Conservation (phyloP, 106 monocot species). For the Gastrodia elata region DNA sequence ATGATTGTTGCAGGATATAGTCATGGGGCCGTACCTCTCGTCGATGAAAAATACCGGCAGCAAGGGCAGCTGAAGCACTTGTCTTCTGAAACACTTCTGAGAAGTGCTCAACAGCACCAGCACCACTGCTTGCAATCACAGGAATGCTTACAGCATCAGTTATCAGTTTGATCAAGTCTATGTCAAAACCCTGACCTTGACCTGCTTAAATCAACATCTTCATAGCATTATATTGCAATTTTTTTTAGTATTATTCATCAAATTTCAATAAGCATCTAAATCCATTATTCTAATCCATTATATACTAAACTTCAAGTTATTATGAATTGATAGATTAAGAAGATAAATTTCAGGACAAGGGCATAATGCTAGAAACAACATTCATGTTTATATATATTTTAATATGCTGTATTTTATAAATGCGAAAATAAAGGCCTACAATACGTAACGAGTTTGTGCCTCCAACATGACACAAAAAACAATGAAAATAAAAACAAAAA, state of each 20-base stretch:
- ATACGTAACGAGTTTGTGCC: no score
- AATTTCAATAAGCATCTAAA: not conserved
- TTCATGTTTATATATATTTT: not conserved
- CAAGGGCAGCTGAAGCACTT: slow-evolving; percentile 90
- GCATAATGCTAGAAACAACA: not conserved
- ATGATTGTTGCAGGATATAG: no score
- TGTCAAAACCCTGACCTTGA: slow-evolving; percentile 82
- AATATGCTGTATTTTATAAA: no score
- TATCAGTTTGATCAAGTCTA: slow-evolving; percentile 73
- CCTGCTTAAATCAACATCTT: slow-evolving; percentile 36
- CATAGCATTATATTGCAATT: not conserved
- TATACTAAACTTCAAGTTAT: not conserved
- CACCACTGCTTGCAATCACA: slow-evolving; percentile 97
- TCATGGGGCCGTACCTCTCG: slow-evolving; percentile 70
- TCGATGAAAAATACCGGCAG: slow-evolving; percentile 97
- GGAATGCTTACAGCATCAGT: slow-evolving; percentile 89
- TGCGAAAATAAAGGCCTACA: no score
- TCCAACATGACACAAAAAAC: no score
- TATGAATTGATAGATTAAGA: not conserved
- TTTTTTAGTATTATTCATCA: not conserved
- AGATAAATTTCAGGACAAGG: not conserved
- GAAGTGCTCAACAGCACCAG: slow-evolving; percentile 77
- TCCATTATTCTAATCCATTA: not conserved
- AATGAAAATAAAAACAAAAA: no score
- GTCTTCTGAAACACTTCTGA: slow-evolving; percentile 87